phyloP scores from a whole-genome alignment of 1,139 yeast genomes.

The Eremothecium sinecaudum region DNA sequence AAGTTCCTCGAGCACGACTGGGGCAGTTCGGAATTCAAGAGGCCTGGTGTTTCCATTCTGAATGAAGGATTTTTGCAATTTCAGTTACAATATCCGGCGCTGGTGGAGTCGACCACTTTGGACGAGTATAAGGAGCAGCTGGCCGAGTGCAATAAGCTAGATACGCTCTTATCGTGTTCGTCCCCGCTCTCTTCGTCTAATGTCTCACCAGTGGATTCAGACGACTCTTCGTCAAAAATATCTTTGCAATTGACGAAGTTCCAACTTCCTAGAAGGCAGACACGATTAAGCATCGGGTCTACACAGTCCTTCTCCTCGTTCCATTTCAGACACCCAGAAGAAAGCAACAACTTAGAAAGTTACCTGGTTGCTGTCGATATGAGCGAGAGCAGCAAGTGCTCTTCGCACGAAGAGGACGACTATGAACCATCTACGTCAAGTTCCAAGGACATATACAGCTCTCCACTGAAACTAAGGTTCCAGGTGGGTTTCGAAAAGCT shows the following conservation, averaged over 20 bases:
- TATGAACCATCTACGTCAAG: not conserved
- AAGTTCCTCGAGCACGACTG: constrained; percentile 34
- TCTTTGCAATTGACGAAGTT: constrained; percentile 32
- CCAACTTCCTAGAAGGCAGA: constrained; percentile 28
- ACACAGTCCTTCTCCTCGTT: constrained; percentile 23
- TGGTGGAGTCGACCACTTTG: constrained; percentile 11
- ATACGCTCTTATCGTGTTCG: constrained; percentile 8
- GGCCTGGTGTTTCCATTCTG: constrained; percentile 31
- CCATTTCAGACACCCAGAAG: constrained; percentile 40
- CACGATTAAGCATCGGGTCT: constrained; percentile 10
- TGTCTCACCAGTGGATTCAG: constrained; percentile 1
- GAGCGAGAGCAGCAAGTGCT: constrained; percentile 17
- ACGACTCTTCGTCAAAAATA: constrained; percentile 26
- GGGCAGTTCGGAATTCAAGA: constrained; percentile 22
- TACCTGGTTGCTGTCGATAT: constrained; percentile 27
- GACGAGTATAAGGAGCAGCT: not conserved
- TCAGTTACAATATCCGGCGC: constrained; percentile 22
- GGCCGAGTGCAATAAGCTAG: not conserved
- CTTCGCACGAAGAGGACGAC: not conserved
- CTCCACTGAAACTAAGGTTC: constrained; percentile 17
- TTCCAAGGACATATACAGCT: constrained; percentile 3
- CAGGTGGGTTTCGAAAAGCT: constrained; percentile 21
- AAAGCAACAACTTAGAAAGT: constrained; percentile 30
- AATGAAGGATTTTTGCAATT: constrained; percentile 33
- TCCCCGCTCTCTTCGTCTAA: constrained; percentile 10